phyloP scores from a whole-genome alignment of 768 basidiomycete genomes.

The Mycena latifolia region DNA sequence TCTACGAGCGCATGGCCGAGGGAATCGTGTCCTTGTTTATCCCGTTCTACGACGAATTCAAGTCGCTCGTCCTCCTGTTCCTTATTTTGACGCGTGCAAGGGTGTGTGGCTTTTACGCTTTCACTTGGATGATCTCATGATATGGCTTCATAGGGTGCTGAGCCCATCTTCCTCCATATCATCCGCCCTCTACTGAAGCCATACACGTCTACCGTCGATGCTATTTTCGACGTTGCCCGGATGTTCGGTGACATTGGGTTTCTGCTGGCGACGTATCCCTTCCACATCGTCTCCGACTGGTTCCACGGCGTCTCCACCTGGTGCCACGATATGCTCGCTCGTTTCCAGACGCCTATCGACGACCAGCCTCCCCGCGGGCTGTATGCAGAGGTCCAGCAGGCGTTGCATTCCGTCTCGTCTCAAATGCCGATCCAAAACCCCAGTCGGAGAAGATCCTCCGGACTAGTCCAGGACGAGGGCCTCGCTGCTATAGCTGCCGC shows the following conservation, averaged over 20 bases:
- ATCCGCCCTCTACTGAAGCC: slow-evolving; percentile 85
- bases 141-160: slow-evolving; percentile 73
- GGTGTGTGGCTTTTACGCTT: slow-evolving; percentile 55
- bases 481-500: neutral
- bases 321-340: slow-evolving; percentile 49
- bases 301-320: slow-evolving; percentile 56
- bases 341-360: slow-evolving; percentile 19
- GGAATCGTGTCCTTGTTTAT: slow-evolving; percentile 75
- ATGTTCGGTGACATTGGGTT: slow-evolving; percentile 76
- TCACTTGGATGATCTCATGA: neutral
- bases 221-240: slow-evolving; percentile 68
- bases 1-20: slow-evolving; percentile 78
- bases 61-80: slow-evolving; percentile 78
- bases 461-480: slow-evolving; percentile 2
- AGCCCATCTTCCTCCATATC: slow-evolving; percentile 86
- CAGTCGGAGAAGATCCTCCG: slow-evolving; percentile 17
- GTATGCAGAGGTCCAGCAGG: slow-evolving; percentile 29
- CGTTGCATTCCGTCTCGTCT: slow-evolving; percentile 17
- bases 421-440: slow-evolving; percentile 15
- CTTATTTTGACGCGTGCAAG: slow-evolving; percentile 81
- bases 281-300: slow-evolving; percentile 50
- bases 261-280: slow-evolving; percentile 54
- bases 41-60: slow-evolving; percentile 89
- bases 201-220: slow-evolving; percentile 75
- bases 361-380: slow-evolving; percentile 12